Percentiles rank a stretch among this genome's conserved stretches.
Evolutionary conservation across 257 asterid genomes (phyloP).

Genomic region (Solanum pennellii): DNA sequence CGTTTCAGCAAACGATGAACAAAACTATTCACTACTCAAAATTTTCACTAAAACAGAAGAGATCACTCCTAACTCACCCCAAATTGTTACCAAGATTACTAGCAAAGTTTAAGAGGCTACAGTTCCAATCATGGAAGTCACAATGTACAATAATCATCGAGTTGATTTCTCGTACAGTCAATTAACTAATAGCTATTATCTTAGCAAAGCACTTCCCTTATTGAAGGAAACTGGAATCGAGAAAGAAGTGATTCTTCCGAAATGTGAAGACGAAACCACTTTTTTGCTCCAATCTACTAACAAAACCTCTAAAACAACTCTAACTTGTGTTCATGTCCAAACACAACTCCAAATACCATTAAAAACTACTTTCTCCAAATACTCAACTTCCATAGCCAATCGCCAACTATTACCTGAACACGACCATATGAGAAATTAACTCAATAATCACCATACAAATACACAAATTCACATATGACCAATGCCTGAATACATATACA

Average conservation of each 20-base stretch:
- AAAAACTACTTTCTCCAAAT: background rate
- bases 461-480: background rate
- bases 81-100: background rate
- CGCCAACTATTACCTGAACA: background rate
- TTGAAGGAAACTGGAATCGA: background rate
- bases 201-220: background rate
- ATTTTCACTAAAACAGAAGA: background rate
- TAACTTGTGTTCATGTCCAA: background rate
- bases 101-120: background rate
- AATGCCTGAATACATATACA: background rate
- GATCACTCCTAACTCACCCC: background rate
- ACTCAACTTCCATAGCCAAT: background rate
- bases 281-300: background rate
- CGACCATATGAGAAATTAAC: background rate
- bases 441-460: background rate
- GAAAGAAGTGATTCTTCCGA: background rate
- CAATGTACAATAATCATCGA: background rate
- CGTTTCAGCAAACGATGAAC: background rate
- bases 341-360: background rate
- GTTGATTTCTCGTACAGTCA: background rate
- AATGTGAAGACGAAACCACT: background rate
- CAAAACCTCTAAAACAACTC: background rate
- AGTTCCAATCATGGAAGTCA: background rate
- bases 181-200: background rate
- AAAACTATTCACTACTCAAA: background rate